A percentile compares a stretch with the other conserved stretches of the same genome.
Conservation (phyloP, 257 asterid species). For the Parsonsia alboflavescens region DNA sequence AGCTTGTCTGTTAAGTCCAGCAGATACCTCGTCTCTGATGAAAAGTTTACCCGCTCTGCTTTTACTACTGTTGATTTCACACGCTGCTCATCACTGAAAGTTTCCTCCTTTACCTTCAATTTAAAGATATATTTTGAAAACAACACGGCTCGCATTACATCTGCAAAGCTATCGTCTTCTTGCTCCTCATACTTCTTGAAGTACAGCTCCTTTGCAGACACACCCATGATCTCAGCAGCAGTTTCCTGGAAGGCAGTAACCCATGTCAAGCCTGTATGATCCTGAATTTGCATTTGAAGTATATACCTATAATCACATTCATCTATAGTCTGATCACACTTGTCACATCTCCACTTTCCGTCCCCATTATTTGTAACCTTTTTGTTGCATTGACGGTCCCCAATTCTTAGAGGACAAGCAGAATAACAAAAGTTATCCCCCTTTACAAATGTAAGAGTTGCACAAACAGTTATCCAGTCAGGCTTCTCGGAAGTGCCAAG, state of each 20-base stretch:
- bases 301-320: constrained; percentile 87
- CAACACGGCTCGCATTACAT: constrained; percentile 43
- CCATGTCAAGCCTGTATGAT: constrained; percentile 83
- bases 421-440: constrained; percentile 64
- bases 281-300: constrained; percentile 87
- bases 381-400: constrained; percentile 81
- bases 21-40: constrained; percentile 47
- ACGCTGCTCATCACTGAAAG: constrained; percentile 68
- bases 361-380: constrained; percentile 81
- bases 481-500: constrained; percentile 89
- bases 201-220: constrained; percentile 76
- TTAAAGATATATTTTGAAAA: constrained; percentile 55
- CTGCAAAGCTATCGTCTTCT: constrained; percentile 65
- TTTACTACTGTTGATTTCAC: constrained; percentile 76
- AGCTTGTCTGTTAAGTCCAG: constrained; percentile 47
- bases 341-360: constrained; percentile 84
- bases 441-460: constrained; percentile 59
- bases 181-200: constrained; percentile 65
- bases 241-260: constrained; percentile 89
- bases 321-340: constrained; percentile 61
- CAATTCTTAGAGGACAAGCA: constrained; percentile 73
- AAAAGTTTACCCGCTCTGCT: constrained; percentile 57
- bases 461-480: constrained; percentile 78
- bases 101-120: constrained; percentile 86
- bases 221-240: constrained; percentile 80